Evolutionary conservation across 208 protist genomes (phyloP).

Genomic region (Porcisia hertigi): DNA sequence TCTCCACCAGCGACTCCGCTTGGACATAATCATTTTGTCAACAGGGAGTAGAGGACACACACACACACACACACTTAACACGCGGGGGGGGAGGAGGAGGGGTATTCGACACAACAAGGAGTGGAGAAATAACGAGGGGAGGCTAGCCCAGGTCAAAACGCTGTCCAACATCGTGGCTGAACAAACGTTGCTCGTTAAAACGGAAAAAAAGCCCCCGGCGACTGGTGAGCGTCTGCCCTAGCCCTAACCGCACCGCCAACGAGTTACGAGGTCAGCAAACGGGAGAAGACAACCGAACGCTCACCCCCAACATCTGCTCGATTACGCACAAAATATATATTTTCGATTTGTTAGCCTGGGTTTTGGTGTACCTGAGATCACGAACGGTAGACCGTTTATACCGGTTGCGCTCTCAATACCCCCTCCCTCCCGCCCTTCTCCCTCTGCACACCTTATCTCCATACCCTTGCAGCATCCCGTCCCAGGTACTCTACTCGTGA

Average conservation of each 20-base stretch:
- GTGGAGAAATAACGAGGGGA: not conserved
- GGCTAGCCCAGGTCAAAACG: not conserved
- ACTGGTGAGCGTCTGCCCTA: not conserved
- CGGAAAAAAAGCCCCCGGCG: not conserved
- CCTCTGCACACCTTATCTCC: not conserved
- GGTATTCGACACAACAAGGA: not conserved
- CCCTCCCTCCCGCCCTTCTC: no score
- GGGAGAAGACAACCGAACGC: not conserved
- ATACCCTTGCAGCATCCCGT: not conserved
- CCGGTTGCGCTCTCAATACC: no score
- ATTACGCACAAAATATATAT: not conserved
- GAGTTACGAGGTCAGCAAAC: not conserved
- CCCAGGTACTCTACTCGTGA: not conserved
- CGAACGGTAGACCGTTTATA: not conserved
- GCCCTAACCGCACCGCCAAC: not conserved
- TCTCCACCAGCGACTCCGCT: not conserved
- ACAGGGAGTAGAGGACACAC: not conserved
- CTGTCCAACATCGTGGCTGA: not conserved
- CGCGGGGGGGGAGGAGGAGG: not conserved
- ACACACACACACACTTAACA: not conserved
- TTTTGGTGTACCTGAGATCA: not conserved
- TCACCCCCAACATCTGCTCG: not conserved
- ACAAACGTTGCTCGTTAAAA: not conserved
- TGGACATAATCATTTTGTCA: not conserved
- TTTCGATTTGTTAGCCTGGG: not conserved